These are phyloP conservation scores for Aspergillus cejpii DNA, from an alignment of 2,329 filamentous ascomycete genomes.

Conservation along the genomic window DNA sequence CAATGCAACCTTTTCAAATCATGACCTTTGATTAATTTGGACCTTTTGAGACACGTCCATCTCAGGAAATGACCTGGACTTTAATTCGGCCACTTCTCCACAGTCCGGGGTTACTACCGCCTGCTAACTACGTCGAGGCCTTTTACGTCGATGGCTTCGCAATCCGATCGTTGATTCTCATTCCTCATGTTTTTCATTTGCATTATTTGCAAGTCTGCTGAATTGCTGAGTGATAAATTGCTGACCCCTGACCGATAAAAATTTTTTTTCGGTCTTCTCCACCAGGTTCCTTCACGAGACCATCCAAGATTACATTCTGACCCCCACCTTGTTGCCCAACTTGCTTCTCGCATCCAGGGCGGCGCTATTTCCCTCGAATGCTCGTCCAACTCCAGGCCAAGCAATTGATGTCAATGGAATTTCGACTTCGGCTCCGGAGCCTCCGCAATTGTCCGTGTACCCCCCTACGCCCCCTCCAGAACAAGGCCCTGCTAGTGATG, in stretches of 20 bases:
- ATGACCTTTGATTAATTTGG: conserved; percentile 2
- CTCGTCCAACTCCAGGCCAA: conserved; percentile 51
- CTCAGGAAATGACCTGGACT: background rate
- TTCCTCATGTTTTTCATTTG: conserved; percentile 5
- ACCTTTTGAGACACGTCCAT: background rate
- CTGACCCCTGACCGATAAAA: conserved; percentile 3
- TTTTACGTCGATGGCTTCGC: conserved; percentile 6
- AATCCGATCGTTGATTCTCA: conserved; percentile 9
- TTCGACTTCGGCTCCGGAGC: conserved; percentile 18
- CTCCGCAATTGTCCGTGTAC: conserved; percentile 14
- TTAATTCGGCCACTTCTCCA: conserved; percentile 14
- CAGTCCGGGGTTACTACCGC: conserved; percentile 13
- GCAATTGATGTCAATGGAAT: conserved; percentile 25
- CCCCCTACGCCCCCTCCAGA: conserved; percentile 15
- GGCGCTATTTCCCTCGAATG: conserved; percentile 80
- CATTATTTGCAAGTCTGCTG: conserved; percentile 1
- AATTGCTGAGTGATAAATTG: no score
- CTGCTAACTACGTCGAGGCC: conserved; percentile 1
- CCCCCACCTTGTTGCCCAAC: conserved; percentile 58
- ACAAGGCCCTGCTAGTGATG: conserved; percentile 11
- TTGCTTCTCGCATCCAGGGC: conserved; percentile 58
- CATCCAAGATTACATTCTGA: conserved; percentile 56
- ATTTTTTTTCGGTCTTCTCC: conserved; percentile 4
- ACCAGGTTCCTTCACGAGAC: conserved; percentile 41
- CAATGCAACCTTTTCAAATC: conserved; percentile 1